Base-by-base conservation (phyloP, 2,329 filamentous ascomycete genomes). In the Geoglossum cookeanum region DNA sequence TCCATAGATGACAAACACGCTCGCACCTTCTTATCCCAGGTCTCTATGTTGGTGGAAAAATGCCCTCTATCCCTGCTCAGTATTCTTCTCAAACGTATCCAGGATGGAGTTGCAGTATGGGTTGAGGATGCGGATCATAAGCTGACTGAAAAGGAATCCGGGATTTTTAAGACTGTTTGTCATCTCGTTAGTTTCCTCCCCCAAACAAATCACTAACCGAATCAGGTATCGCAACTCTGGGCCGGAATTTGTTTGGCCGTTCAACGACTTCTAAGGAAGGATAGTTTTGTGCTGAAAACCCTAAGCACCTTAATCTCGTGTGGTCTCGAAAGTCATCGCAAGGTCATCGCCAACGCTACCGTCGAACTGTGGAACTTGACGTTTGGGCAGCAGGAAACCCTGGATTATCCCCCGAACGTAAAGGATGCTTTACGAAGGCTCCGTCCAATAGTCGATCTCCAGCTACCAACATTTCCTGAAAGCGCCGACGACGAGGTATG, bases 281-380 rank as follows among this genome's bases (percentile, higher is more conserved):
- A 84, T 75, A 64, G 70, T 65, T 58, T 71, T 67, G 59, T 77
- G 72, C 63, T 85, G 71, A 60, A 80, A 68, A 67, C 73, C 65
- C 64, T 81, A 3, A 73, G 77, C 52, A 60, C 63, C 4, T 65
- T 83, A 5, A 66, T 83, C 8, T 68, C 72, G 33, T 71, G 78
- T 53, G 76, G 76, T 1, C 73, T 83, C 32, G 65, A 71, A 27
- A 81, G 77, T 49, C 71, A 71, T 4, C 74, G 78, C 60, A 72
- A 69, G 52, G 68, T 66, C 3, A 72, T 78, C 8, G 72, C 74
- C 9, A 78, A 77, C 51, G 65, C 65, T 2, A 76, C 79, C 1
- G 72, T 82, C 30, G 65, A 68, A 15, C 74, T 78, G 60, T 96
- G 88, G 88, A 90, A 89, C 62, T 66, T 69, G 0, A 77, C 82